phyloP scores from a whole-genome alignment of 2,329 filamentous ascomycete species.

The Reticulascus tulasneorum region DNA sequence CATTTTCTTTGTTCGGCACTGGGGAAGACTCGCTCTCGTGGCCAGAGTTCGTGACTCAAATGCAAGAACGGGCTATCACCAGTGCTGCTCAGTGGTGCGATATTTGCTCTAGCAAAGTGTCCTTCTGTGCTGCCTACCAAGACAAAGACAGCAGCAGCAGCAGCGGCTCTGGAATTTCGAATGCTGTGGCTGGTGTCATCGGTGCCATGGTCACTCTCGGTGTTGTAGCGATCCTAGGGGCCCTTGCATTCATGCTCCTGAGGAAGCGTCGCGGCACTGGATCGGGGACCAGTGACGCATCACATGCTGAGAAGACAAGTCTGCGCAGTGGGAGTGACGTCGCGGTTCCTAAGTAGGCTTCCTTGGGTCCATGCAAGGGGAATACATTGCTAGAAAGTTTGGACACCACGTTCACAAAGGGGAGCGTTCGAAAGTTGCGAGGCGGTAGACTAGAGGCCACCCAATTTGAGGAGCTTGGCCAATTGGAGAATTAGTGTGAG shows the following conservation, averaged over 20 bases:
- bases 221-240: slow-evolving; percentile 17
- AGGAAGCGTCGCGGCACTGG: slow-evolving; percentile 4
- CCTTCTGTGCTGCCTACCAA: slow-evolving; percentile 28
- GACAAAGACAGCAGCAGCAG: slow-evolving; percentile 11
- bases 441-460: too few species aligned
- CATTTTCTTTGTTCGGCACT: slow-evolving; percentile 26
- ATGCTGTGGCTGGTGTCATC: slow-evolving; percentile 27
- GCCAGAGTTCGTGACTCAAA: slow-evolving; percentile 22
- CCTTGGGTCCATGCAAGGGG: too few species aligned
- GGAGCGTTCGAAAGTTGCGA: background rate
- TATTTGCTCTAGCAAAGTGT: slow-evolving; percentile 20
- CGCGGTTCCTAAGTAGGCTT: too few species aligned
- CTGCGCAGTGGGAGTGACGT: slow-evolving; percentile 1
- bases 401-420: background rate
- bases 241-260: slow-evolving; percentile 1
- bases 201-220: slow-evolving; percentile 28
- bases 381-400: too few species aligned
- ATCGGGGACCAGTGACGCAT: accelerated
- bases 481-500: too few species aligned
- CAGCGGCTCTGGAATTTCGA: slow-evolving; percentile 22
- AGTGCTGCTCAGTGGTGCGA: slow-evolving; percentile 26
- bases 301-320: slow-evolving; percentile 6
- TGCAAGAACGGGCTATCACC: slow-evolving; percentile 22
- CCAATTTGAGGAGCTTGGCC: too few species aligned
- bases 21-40: slow-evolving; percentile 23